Percentiles rank a stretch among this genome's conserved stretches.
These are phyloP conservation scores for Zygosaccharomyces pseudobailii DNA, from an alignment of 1,139 yeast species.

Conservation along the genomic window DNA sequence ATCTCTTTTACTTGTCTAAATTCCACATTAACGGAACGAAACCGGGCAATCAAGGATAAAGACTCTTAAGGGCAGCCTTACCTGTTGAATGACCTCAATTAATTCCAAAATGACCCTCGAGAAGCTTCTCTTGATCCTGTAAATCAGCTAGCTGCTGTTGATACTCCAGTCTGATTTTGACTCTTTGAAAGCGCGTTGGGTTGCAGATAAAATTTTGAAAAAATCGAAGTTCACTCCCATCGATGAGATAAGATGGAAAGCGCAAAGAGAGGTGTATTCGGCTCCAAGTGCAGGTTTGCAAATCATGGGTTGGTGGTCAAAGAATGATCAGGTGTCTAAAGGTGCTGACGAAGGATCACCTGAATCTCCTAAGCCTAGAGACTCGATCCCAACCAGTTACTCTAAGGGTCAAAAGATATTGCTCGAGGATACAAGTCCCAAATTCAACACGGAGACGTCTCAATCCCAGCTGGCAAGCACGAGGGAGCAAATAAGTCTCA, in stretches of 20 bases:
- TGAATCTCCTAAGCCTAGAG: not conserved
- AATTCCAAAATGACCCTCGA: not conserved
- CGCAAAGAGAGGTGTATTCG: not conserved
- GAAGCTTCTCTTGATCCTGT: not conserved
- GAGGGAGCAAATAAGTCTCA: conserved; percentile 30
- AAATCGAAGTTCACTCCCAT: not conserved
- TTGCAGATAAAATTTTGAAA: conserved; percentile 2
- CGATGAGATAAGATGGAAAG: not conserved
- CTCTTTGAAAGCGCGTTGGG: conserved; percentile 1
- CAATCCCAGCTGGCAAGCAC: conserved; percentile 20
- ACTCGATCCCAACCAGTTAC: conserved; percentile 19
- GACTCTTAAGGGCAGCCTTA: not conserved
- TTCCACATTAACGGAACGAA: not conserved
- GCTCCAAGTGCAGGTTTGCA: not conserved
- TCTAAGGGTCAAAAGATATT: conserved; percentile 34
- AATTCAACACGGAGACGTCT: conserved; percentile 32
- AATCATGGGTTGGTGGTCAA: conserved; percentile 15
- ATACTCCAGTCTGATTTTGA: not conserved
- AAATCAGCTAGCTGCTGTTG: not conserved
- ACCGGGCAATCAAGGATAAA: not conserved
- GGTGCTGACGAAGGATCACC: not conserved
- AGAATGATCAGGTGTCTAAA: not conserved
- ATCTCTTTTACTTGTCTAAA: not conserved
- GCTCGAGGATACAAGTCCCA: conserved; percentile 38
- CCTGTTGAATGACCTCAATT: not conserved